These are phyloP conservation scores for Colletotrichum graminicola DNA, from an alignment of 2,329 filamentous ascomycete genomes.

Conservation along the genomic window DNA sequence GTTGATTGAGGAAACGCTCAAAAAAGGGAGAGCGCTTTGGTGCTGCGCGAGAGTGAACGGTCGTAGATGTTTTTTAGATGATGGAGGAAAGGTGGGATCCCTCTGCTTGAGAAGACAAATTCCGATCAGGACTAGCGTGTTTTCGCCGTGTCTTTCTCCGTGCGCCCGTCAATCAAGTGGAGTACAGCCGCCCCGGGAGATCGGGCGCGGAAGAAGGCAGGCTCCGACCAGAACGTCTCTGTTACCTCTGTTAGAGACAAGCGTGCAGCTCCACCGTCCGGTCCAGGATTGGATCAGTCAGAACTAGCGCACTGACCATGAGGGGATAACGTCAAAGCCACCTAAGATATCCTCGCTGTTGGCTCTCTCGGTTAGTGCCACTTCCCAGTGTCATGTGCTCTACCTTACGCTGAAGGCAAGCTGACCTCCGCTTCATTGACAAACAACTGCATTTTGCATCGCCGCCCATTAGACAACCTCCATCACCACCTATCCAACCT, in stretches of 20 bases:
- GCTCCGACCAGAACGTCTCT: not conserved
- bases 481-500: conserved; percentile 14
- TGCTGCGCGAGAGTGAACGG: conserved; percentile 25
- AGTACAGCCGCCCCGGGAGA: not conserved
- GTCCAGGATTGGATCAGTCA: conserved; percentile 23
- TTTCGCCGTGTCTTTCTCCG: conserved; percentile 36
- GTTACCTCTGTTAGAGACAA: not conserved
- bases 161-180: conserved; percentile 5
- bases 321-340: conserved; percentile 40
- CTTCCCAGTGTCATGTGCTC: conserved; percentile 40
- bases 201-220: conserved; percentile 18
- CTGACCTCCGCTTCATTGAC: conserved; percentile 9
- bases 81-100: conserved; percentile 42
- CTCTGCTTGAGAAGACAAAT: conserved; percentile 36
- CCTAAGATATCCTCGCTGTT: conserved; percentile 16
- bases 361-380: conserved; percentile 26
- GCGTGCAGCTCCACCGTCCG: conserved; percentile 8
- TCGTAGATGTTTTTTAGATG: conserved; percentile 40
- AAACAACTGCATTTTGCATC: conserved; percentile 25
- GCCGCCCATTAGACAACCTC: conserved; percentile 2
- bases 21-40: conserved; percentile 14
- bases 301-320: conserved; percentile 34
- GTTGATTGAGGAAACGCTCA: conserved; percentile 14
- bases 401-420: conserved; percentile 15
- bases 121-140: conserved; percentile 40